A percentile compares a stretch with the other conserved stretches of the same genome.
phyloP scores from a whole-genome alignment of 2,329 filamentous ascomycete genomes.

The Onygena corvina region DNA sequence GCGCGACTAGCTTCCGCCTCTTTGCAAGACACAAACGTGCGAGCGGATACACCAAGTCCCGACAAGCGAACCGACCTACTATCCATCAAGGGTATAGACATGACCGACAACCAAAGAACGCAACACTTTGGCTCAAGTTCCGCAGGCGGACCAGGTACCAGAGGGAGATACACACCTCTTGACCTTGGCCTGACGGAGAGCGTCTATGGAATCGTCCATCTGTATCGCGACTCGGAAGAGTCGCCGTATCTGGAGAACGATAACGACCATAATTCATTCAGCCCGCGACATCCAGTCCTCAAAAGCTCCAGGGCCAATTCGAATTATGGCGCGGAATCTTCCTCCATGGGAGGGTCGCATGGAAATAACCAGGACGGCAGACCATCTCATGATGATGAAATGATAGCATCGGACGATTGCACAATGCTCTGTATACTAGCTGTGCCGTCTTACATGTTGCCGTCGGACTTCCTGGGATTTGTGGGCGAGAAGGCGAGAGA shows the following conservation, averaged over 20 bases:
- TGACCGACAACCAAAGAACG: slow-evolving; percentile 42
- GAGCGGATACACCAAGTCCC: slow-evolving; percentile 14
- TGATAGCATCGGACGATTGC: slow-evolving; percentile 46
- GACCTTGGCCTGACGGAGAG: slow-evolving; percentile 61
- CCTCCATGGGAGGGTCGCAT: neutral
- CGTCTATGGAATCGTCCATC: slow-evolving; percentile 85
- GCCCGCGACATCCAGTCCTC: slow-evolving; percentile 28
- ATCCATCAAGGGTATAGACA: slow-evolving; percentile 68
- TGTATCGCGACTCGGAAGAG: slow-evolving; percentile 78
- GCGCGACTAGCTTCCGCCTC: neutral
- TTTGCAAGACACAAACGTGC: neutral
- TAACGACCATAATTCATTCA: slow-evolving; percentile 36
- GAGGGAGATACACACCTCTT: slow-evolving; percentile 63
- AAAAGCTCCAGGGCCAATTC: slow-evolving; percentile 15
- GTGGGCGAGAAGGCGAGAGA: slow-evolving; percentile 77
- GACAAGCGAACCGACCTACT: slow-evolving; percentile 80
- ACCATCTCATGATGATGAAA: neutral
- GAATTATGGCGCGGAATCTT: slow-evolving; percentile 12
- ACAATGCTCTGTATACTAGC: slow-evolving; percentile 87
- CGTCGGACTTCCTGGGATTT: slow-evolving; percentile 81
- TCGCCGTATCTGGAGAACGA: slow-evolving; percentile 44
- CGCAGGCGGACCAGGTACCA: slow-evolving; percentile 60
- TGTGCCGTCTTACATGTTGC: slow-evolving; percentile 85
- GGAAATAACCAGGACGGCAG: neutral
- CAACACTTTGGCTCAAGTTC: slow-evolving; percentile 41